Base-by-base conservation (phyloP, 768 basidiomycete species). In the Auricularia sp. region DNA sequence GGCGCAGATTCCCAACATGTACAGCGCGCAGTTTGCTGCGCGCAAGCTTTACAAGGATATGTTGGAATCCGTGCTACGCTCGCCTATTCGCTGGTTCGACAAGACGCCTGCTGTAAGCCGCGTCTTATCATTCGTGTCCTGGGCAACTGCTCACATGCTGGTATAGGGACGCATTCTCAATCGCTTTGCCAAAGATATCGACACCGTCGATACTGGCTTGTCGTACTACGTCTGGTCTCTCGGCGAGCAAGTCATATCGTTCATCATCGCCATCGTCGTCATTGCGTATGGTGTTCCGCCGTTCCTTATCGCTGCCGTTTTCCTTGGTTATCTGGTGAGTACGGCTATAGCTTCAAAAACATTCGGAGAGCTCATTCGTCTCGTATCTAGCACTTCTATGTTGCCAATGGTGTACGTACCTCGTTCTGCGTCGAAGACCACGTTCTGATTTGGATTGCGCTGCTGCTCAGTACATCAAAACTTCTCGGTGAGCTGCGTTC, bases 51-150 rank as follows among this genome's bases (percentile, higher is more conserved):
- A 72, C 67, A 63, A 23, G 11, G 6, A 39, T 11, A 70, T 68
- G 63, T 63, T 72, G 10, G 63, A 62, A 29, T 36, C 66, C 3
- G 67, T 72, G 7, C 61, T 67, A 12, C 66, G 66, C 11, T 71
- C 71, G 5, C 71, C 70, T 4, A 67, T 70, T 42, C 67, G 69
- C 3, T 70, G 70, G 66, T 75, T 72, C 56, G 74, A 73, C 61
- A 67, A 64, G 36, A 74, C 71, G 5, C 74, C 74, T n/a, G 73
- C 70, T 21, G 47, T 51, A 51, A 12, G 47, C 29, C 29, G 29
- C 29, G 29, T 29, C 29, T 29, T 29, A 2, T 29, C 29, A 29
- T 42, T 51, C 47, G 6, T 18, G 47, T 18, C 10, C 47, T 6
- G 10, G 47, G 11, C 5, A 18, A 5, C 18, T 18, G 47, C 16